These are phyloP conservation scores for Neofusicoccum laricinum DNA, from an alignment of 2,329 filamentous ascomycete genomes.

Conservation along the genomic window DNA sequence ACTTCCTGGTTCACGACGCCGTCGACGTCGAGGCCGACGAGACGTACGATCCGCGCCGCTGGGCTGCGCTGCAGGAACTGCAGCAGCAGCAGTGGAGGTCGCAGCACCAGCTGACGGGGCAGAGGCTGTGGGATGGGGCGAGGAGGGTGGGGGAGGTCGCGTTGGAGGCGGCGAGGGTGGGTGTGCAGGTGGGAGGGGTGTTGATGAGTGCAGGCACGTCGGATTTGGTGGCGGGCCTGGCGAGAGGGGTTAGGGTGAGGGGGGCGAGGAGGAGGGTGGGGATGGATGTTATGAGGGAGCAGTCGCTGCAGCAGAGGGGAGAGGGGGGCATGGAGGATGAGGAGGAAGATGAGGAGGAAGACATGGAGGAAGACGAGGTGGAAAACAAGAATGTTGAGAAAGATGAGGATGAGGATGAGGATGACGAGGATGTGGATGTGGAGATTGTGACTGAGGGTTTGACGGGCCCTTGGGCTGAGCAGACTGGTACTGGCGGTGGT, in stretches of 20 bases:
- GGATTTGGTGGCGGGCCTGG: background rate
- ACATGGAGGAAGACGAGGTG: background rate
- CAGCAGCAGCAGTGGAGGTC: background rate
- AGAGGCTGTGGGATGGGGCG: background rate
- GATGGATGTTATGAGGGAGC: background rate
- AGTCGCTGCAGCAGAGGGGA: background rate
- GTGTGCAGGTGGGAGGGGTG: background rate
- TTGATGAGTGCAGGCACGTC: background rate
- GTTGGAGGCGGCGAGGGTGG: background rate
- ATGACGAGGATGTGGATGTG: background rate
- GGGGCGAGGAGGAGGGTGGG: background rate
- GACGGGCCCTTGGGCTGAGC: no score
- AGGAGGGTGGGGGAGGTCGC: background rate
- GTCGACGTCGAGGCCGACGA: background rate
- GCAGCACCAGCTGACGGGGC: background rate
- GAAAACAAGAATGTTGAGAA: background rate
- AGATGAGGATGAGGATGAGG: background rate
- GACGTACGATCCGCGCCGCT: background rate
- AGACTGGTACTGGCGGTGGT: no score
- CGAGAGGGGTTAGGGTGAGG: background rate
- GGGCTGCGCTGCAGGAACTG: no score
- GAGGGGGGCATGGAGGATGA: background rate
- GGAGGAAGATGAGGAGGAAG: background rate
- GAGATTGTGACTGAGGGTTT: background rate
- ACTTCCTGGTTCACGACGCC: background rate